Evolutionary conservation across 1,139 yeast genomes (phyloP).

Genomic region (Blastobotrys malaysiensis): DNA sequence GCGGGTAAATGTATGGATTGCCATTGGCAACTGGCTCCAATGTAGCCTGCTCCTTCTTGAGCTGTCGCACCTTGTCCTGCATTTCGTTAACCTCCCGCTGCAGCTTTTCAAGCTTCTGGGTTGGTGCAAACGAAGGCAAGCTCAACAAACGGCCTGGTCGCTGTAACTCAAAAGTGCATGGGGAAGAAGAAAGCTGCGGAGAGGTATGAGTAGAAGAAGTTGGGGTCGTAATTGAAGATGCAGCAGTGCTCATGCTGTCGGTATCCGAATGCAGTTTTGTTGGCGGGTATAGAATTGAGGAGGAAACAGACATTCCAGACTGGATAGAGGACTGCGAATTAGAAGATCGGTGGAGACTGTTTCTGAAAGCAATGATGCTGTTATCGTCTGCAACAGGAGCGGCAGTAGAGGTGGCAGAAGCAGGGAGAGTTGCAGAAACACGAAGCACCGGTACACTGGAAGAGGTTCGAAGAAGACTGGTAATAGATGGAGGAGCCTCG

Average conservation of each 20-base stretch:
- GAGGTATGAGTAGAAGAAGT: conserved; percentile 5
- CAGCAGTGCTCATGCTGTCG: not conserved
- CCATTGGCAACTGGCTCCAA: conserved; percentile 6
- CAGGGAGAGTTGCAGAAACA: not conserved
- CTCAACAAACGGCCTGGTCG: not conserved
- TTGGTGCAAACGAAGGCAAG: not conserved
- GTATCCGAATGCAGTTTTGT: not conserved
- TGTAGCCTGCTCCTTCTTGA: conserved; percentile 9
- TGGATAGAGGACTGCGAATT: not conserved
- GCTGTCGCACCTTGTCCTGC: conserved; percentile 8
- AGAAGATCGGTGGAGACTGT: conserved; percentile 1
- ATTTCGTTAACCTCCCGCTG: conserved; percentile 14
- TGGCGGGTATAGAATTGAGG: conserved; percentile 9
- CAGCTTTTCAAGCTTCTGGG: conserved; percentile 14
- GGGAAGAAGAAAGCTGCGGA: conserved; percentile 2
- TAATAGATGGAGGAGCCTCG: not conserved
- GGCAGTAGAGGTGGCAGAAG: not conserved
- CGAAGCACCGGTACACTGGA: not conserved
- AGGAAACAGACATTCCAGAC: conserved; percentile 1
- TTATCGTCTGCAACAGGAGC: not conserved
- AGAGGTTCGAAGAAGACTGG: not conserved
- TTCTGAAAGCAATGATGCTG: not conserved
- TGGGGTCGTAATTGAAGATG: not conserved
- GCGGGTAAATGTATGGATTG: conserved; percentile 14
- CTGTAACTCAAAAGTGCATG: not conserved